Conservation (phyloP, 192 early-diverging fungal genomes). For the Backusella liffmaniae region DNA sequence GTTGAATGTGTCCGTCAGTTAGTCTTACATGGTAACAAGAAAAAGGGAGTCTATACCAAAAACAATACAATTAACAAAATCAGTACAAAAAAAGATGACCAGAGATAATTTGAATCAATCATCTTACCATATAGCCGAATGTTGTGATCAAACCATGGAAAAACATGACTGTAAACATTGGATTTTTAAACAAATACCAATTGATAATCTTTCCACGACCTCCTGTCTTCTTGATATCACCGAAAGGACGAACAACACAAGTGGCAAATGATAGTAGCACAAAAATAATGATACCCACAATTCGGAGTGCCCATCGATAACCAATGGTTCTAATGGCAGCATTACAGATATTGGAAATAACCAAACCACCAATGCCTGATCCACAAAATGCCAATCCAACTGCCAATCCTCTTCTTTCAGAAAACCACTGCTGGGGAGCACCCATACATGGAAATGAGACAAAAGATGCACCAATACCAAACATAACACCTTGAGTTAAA, state of each 20-base stretch:
- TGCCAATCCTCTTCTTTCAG: slow-evolving; percentile 62
- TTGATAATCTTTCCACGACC: slow-evolving; percentile 34
- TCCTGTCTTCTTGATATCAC: slow-evolving; percentile 14
- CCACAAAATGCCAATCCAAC: slow-evolving; percentile 75
- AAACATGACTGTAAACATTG: slow-evolving; percentile 34
- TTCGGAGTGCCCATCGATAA: slow-evolving; percentile 62
- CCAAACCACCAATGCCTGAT: slow-evolving; percentile 71
- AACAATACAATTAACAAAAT: not conserved
- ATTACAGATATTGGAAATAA: slow-evolving; percentile 57
- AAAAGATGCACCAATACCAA: slow-evolving; percentile 69
- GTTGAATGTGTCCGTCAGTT: not conserved
- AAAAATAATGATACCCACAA: slow-evolving; percentile 54
- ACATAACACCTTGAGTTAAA: slow-evolving; percentile 71
- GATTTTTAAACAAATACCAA: slow-evolving; percentile 38
- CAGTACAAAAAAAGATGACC: not conserved
- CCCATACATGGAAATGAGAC: slow-evolving; percentile 64
- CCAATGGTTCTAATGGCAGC: slow-evolving; percentile 59
- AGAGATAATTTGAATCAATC: slow-evolving; percentile 12
- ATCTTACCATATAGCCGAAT: slow-evolving; percentile 43
- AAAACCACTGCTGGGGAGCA: slow-evolving; percentile 72
- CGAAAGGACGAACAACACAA: slow-evolving; percentile 38
- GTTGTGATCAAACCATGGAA: slow-evolving; percentile 39
- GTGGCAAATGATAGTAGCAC: slow-evolving; percentile 40
- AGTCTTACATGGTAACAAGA: slow-evolving; percentile 31
- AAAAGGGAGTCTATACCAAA: slow-evolving; percentile 36